Evolutionary conservation across 176 grass and related monocot genomes (phyloP), one percentile per base, ranked within the genome.

Genomic region (Alopecurus myosuroides): DNA sequence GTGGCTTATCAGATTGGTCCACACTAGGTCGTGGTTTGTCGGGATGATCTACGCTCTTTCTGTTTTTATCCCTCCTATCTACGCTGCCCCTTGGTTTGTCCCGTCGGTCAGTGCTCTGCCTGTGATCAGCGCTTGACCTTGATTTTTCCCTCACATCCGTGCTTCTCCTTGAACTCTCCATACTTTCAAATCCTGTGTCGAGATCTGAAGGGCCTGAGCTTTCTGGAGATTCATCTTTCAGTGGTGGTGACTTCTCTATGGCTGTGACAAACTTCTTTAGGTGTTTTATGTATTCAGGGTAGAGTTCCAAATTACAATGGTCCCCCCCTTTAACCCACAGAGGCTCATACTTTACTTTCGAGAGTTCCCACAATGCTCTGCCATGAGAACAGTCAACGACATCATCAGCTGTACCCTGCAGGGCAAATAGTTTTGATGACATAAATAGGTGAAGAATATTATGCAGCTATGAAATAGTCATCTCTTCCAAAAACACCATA

Each of bases 301-400:
- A 98, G 22, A 98, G 81, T 81, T 98, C 97, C 74, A 98, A 84
- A 87, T 98, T 94, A 83, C 97, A 98, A 63, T 98, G 97, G 58
- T 94, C 94, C 0, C 97, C 97, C 31, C 93, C 97, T 77, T 95
- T 98, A 66, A 98, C 82, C 97, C 97, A 98, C 55, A 98, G 76
- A 75, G 97, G 97, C 52, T 95, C 97, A 63, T 98, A 98, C 70
- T 98, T 98, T 46, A 92, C 86, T 92, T 94, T 92, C 34, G 91
- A 94, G 19, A 86, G 88, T 57, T 98, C 97, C 89, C 91, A 98
- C n/a, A 98, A 81, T 66, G 82, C 53, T 84, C 91, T 94, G n/a
- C 97, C 97, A 89, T 98, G 97, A 37, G 93, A 94, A 48, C 91
- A 95, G 74, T 98, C 93, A 5, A 98, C 97, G 49, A 98, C 89